Evolutionary conservation across 495 filamentous ascomycete genomes (phyloP).

Genomic region (Xylaria bambusicola): DNA sequence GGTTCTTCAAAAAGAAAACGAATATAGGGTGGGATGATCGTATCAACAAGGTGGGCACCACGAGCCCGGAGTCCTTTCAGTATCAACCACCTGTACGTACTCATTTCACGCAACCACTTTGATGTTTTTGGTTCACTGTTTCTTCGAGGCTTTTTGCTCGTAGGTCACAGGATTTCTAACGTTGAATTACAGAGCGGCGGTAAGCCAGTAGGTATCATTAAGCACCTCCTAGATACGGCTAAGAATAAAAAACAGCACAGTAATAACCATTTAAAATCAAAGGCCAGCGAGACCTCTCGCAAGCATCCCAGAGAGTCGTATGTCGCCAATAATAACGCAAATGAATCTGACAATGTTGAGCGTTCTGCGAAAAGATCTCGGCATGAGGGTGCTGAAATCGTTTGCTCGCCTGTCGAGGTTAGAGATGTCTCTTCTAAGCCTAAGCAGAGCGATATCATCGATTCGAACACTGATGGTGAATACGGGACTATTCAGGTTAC

Average conservation of each 20-base stretch:
- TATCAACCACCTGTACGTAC: conserved; percentile 45
- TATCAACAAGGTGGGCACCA: conserved; percentile 23
- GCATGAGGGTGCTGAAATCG: neutral
- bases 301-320: neutral
- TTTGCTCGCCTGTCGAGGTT: neutral
- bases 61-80: conserved; percentile 22
- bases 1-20: conserved; percentile 58
- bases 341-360: neutral
- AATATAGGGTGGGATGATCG: conserved; percentile 59
- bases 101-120: too few relatives aligned
- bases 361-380: neutral
- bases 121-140: too few relatives aligned
- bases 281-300: neutral
- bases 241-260: neutral
- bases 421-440: neutral
- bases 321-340: neutral
- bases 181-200: conserved; percentile 33
- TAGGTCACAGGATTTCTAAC: neutral
- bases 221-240: too few relatives aligned
- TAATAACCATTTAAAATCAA: neutral
- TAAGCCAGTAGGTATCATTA: conserved; percentile 39
- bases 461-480: neutral
- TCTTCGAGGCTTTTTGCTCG: neutral
- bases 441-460: neutral
- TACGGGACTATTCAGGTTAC: neutral